Evolutionary conservation across 1,139 yeast genomes (phyloP).

Genomic region (Zhuliangozyma parablackwelliae): DNA sequence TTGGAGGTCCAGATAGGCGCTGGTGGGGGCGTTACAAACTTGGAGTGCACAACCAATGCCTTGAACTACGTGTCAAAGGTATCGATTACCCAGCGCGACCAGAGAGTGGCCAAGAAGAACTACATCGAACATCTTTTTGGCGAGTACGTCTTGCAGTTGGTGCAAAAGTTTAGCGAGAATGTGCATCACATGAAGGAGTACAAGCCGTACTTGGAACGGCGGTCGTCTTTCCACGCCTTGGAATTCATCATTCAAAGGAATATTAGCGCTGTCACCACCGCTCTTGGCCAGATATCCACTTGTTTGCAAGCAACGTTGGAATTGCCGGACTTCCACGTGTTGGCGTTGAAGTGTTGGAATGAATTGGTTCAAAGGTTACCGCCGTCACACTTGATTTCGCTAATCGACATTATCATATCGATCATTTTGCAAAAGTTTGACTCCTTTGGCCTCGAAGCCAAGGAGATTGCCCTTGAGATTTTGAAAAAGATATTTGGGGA

Average conservation of each 20-base stretch:
- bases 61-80: constrained; percentile 36
- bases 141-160: constrained; percentile 68
- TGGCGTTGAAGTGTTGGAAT: constrained; percentile 68
- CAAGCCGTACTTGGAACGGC: constrained; percentile 68
- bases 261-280: constrained; percentile 60
- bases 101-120: constrained; percentile 7
- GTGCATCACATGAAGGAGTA: constrained; percentile 70
- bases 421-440: constrained; percentile 60
- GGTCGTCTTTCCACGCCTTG: constrained; percentile 70
- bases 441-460: constrained; percentile 43
- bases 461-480: constrained; percentile 42
- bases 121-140: constrained; percentile 34
- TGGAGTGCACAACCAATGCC: constrained; percentile 33
- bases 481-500: constrained; percentile 36
- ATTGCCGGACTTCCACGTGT: constrained; percentile 53
- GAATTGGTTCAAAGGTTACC: constrained; percentile 48
- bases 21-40: constrained; percentile 24
- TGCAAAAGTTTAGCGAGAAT: constrained; percentile 72
- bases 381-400: constrained; percentile 47
- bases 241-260: constrained; percentile 63
- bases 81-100: constrained; percentile 15
- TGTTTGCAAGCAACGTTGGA: constrained; percentile 81
- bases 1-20: constrained; percentile 34
- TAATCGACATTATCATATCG: constrained; percentile 44
- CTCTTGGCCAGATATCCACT: constrained; percentile 84